A percentile compares a stretch with the other conserved stretches of the same genome.
Evolutionary conservation across 805 yeast species (phyloP).

Genomic region (Yamadazyma paraphyllophila): DNA sequence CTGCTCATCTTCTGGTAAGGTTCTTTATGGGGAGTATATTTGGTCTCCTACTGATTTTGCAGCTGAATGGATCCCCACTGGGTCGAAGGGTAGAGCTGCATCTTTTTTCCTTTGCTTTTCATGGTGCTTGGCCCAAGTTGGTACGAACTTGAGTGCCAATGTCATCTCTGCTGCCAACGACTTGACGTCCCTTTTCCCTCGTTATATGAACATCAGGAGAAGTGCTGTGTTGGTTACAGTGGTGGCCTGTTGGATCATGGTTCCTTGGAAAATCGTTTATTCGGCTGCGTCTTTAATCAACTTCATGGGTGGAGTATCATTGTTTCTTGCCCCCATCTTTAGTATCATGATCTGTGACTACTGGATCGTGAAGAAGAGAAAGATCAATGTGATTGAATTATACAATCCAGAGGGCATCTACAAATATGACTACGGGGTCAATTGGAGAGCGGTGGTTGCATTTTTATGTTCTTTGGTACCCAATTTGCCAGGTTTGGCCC

Average conservation of each 20-base stretch:
- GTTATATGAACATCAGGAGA: constrained; percentile 12
- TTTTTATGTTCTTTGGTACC: constrained; percentile 21
- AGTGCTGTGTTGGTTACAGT: constrained; percentile 12
- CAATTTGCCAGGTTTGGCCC: constrained; percentile 15
- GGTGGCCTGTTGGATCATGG: constrained; percentile 12
- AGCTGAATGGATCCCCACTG: constrained; percentile 26
- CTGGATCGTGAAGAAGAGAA: constrained; percentile 11
- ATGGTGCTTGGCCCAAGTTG: constrained; percentile 15
- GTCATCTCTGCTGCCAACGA: constrained; percentile 16
- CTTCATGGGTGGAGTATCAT: constrained; percentile 17
- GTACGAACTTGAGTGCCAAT: constrained; percentile 15
- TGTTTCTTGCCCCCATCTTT: constrained; percentile 15
- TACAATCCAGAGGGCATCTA: constrained; percentile 27
- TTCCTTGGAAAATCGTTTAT: constrained; percentile 18
- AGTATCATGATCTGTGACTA: constrained; percentile 13
- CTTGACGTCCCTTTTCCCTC: constrained; percentile 13
- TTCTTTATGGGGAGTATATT: constrained; percentile 39
- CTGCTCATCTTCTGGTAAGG: constrained; percentile 34
- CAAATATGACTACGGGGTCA: constrained; percentile 22
- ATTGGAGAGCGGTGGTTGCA: constrained; percentile 15
- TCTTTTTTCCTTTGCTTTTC: constrained; percentile 15
- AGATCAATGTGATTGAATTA: constrained; percentile 29
- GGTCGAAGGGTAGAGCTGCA: constrained; percentile 18
- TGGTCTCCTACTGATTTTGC: constrained; percentile 46
- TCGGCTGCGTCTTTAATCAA: constrained; percentile 14